Conservation (phyloP, 352 stramenopile genomes). For the Plasmopara viticola region DNA sequence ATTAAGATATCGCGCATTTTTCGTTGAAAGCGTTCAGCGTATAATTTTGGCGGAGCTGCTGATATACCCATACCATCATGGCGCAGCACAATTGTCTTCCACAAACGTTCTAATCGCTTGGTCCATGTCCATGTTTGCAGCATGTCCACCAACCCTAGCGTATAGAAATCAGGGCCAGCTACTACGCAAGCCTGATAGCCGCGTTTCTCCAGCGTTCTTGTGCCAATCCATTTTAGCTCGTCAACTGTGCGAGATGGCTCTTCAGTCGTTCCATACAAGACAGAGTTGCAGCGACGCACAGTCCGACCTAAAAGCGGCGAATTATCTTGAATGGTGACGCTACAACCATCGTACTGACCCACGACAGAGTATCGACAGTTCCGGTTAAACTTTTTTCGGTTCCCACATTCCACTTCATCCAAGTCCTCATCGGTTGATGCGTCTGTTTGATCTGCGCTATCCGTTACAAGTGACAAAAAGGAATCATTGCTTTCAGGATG, state of each 20-base stretch:
- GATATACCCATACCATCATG: slow-evolving; percentile 69
- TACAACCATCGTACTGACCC: slow-evolving; percentile 36
- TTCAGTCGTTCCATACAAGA: slow-evolving; percentile 28
- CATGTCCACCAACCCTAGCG: slow-evolving; percentile 87
- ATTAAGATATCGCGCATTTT: slow-evolving; percentile 85
- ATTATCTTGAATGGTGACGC: slow-evolving; percentile 22
- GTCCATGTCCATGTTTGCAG: slow-evolving; percentile 84
- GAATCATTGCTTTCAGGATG: slow-evolving; percentile 48
- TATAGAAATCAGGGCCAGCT: slow-evolving; percentile 82
- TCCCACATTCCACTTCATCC: slow-evolving; percentile 46
- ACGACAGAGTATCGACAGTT: slow-evolving; percentile 73
- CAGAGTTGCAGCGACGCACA: slow-evolving; percentile 40
- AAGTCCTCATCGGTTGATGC: slow-evolving; percentile 46
- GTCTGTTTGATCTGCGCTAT: slow-evolving; percentile 29
- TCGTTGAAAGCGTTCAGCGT: slow-evolving; percentile 71
- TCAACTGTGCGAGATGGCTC: slow-evolving; percentile 22
- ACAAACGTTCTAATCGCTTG: slow-evolving; percentile 78
- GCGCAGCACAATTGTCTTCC: slow-evolving; percentile 78
- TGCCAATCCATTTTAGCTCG: slow-evolving; percentile 46
- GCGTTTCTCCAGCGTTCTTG: slow-evolving; percentile 48
- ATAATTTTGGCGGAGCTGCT: slow-evolving; percentile 62
- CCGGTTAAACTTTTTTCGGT: slow-evolving; percentile 48
- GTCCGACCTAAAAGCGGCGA: slow-evolving; percentile 38
- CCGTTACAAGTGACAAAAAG: slow-evolving; percentile 31
- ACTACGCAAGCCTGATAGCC: slow-evolving; percentile 72